Evolutionary conservation across 2,329 filamentous ascomycete species (phyloP), one percentile per base, ranked within the genome.

Genomic region (Verticillium albo-atrum): DNA sequence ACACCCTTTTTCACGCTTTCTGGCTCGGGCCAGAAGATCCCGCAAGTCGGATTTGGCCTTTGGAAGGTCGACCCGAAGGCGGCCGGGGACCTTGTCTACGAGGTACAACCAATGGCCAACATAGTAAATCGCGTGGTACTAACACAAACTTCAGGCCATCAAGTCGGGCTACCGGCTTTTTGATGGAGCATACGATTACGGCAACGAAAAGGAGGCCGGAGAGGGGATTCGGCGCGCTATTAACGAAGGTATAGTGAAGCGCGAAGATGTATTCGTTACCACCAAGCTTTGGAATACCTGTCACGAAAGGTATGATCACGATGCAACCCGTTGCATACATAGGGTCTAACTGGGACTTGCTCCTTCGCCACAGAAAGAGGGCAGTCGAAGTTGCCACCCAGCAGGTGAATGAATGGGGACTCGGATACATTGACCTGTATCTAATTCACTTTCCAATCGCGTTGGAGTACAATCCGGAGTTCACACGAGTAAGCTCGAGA

Each of bases 281-380:
- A 91, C 88, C 68, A 96, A 96, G 82, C 83, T 93, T 50, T 96
- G 91, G 90, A 89, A 87, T 70, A 91, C 89, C 56, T 93, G 90
- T 77, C 88, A 89, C 67, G 78, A 28, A 10, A 53, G 28, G 51
- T 53, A 30, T 23, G 37, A 47, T 9, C 9, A 9, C 28, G 5
- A 30, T 4, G 9, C 9, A 9, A 5, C 28, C 4, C 4, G 28
- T 5, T 23, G 14, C 15, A 25, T 9, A 5, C 37, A 6, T 17
- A 17, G 4, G 15, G 12, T 17, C 37, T 5, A 72, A 34, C 71
- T 73, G 57, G 66, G 70, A 0, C 64, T n/a, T n/a, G n/a, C 65
- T 1, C 58, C 55, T 7, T 63, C 70, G 54, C 81, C 81, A 82
- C 63, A 82, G 81, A 1, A 80, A 87, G 66, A 83, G 87, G 66